These are phyloP conservation scores for Inosperma sp. DNA, from an alignment of 768 basidiomycete genomes.

Conservation along the genomic window DNA sequence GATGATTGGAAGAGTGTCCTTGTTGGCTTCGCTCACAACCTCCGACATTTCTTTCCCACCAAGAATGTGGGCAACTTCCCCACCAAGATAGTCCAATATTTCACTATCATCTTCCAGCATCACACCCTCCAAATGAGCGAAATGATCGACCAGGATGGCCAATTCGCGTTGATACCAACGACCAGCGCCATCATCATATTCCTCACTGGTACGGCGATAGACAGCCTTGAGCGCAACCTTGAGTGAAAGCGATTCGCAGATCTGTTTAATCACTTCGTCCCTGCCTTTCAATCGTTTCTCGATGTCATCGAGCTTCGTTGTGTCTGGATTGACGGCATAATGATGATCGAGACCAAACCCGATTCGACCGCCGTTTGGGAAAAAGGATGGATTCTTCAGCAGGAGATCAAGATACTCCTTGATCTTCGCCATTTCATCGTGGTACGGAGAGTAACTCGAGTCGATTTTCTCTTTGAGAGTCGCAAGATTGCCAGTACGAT, in stretches of 20 bases:
- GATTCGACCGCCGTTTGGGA: not conserved
- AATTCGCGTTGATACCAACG: not conserved
- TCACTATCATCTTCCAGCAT: not conserved
- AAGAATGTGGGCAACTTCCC: too few relatives aligned
- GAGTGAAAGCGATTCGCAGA: slow-evolving; percentile 1
- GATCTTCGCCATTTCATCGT: too few relatives aligned
- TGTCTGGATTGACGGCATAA: slow-evolving; percentile 5
- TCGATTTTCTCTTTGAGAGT: not conserved
- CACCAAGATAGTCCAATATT: not conserved
- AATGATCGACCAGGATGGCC: not conserved
- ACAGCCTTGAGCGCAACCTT: slow-evolving; percentile 3
- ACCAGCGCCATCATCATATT: not conserved
- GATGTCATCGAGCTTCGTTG: not conserved
- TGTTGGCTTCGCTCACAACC: not conserved
- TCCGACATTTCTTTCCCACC: not conserved
- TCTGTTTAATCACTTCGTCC: slow-evolving; percentile 8
- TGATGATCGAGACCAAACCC: slow-evolving; percentile 1
- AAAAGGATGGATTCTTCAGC: not conserved
- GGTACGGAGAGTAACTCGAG: not conserved
- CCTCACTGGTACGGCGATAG: not conserved
- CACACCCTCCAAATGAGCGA: not conserved
- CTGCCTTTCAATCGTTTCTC: slow-evolving; percentile 6
- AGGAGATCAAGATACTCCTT: not conserved
- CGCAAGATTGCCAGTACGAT: slow-evolving; percentile 15
- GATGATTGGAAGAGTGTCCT: not conserved